Base-by-base conservation (phyloP, 176 grass and related monocot genomes). In the Oryza australiensis region DNA sequence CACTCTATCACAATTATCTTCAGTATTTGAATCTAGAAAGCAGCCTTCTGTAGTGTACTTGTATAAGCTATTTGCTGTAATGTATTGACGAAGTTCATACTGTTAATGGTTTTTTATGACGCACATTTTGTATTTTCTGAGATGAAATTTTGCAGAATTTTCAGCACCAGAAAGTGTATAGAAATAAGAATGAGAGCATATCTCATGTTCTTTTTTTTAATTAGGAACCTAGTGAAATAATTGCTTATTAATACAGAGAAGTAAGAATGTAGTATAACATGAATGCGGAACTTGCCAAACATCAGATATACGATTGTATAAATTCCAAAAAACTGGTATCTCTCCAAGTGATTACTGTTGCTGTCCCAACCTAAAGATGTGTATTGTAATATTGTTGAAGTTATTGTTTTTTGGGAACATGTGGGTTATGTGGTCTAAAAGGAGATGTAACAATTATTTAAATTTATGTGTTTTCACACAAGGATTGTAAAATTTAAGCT, bases 311-410 rank as follows among this genome's bases (percentile, higher is more conserved):
- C 43, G 35, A 24, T 70, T 70, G 7, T 9, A 60, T 60, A 46
- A 32, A 45, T 67, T 67, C 41, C 30, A 66, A n/a, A 77, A 65
- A 79, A 67, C 40, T 68, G 18, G 40, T 9, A 79, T 46, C 38
- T 30, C 16, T 48, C 77, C 63, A 35, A 78, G 75, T 65, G 75
- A 78, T 64, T 27, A 78, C 24, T 78, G 37, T 45, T 65, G 75
- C 26, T 59, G 23, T 64, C 75, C 75, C 34, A 78, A 64, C 75
- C 60, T 78, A 28, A 18, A 78, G 48, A 75, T n/a, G 72, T 75
- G 20, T 23, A 57, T 48, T 75, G 29, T 23, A 57, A 35, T 30
- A 13, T 75, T 75, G 53, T 55, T 34, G 23, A 57, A 57, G 48
- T 78, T 38, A 8, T 26, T 15, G 2, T 53, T 53, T 53, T 7